These are phyloP conservation scores for Taphrina pruni DNA, from an alignment of 1,139 yeast genomes.

Conservation along the genomic window DNA sequence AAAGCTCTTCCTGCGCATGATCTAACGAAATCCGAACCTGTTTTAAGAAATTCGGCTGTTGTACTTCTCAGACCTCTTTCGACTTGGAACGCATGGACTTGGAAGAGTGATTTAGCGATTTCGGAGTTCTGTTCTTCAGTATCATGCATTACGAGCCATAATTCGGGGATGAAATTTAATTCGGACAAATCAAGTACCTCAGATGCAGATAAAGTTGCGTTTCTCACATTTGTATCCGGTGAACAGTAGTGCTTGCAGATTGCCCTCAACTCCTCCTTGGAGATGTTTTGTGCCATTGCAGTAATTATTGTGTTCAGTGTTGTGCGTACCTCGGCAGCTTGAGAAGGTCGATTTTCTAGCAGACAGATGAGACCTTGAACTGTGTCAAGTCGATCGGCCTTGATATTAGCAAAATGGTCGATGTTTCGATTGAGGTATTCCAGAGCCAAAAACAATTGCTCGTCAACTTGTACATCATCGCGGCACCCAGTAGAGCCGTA, in stretches of 20 bases:
- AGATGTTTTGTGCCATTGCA: conserved; percentile 68
- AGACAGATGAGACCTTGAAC: conserved; percentile 68
- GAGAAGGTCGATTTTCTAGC: conserved; percentile 69
- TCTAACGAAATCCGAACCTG: conserved; percentile 60
- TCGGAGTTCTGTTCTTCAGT: conserved; percentile 67
- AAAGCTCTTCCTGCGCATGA: conserved; percentile 66
- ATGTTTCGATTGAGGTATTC: conserved; percentile 80
- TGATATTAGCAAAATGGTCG: conserved; percentile 65
- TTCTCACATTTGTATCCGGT: conserved; percentile 73
- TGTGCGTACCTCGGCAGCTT: conserved; percentile 81
- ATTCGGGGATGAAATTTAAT: conserved; percentile 64
- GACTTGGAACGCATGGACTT: conserved; percentile 66
- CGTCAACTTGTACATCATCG: conserved; percentile 86
- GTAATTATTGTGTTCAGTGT: conserved; percentile 78
- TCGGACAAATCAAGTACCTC: conserved; percentile 81
- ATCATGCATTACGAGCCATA: conserved; percentile 82
- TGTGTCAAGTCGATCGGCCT: conserved; percentile 72
- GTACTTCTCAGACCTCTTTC: conserved; percentile 56
- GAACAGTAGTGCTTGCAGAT: conserved; percentile 66
- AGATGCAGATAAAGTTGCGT: conserved; percentile 77
- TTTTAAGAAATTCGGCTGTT: conserved; percentile 61
- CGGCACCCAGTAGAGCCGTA: conserved; percentile 63
- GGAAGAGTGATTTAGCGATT: conserved; percentile 82
- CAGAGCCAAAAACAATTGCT: conserved; percentile 75
- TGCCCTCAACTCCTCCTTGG: conserved; percentile 63